phyloP scores from a whole-genome alignment of 371 early-diverging fungal genomes.

The Rhizopus delemar region DNA sequence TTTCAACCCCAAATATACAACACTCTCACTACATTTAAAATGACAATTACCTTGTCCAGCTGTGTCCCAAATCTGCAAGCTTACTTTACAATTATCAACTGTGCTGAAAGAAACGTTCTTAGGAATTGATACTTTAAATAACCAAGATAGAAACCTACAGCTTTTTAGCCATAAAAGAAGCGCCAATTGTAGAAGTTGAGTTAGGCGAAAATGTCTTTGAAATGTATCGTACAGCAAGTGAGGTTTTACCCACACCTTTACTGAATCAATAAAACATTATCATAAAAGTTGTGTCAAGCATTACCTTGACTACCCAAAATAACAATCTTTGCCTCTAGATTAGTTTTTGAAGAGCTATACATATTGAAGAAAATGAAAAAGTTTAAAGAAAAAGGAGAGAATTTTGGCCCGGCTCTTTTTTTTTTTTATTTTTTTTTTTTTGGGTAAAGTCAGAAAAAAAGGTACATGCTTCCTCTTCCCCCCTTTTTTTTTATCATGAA shows the following conservation, averaged over 20 bases:
- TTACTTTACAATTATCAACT: constrained; percentile 67
- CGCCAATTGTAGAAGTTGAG: constrained; percentile 81
- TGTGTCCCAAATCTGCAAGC: constrained; percentile 73
- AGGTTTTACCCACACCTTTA: constrained; percentile 80
- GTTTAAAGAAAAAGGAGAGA: background rate
- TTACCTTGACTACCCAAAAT: constrained; percentile 74
- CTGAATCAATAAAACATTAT: constrained; percentile 1
- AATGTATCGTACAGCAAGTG: constrained; percentile 77
- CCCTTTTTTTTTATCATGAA: too few species aligned
- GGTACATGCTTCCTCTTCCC: too few species aligned
- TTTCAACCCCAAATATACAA: background rate
- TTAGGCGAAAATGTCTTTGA: constrained; percentile 77
- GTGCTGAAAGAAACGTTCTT: constrained; percentile 37
- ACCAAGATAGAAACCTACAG: constrained; percentile 44
- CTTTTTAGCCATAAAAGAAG: constrained; percentile 77
- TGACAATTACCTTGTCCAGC: constrained; percentile 61
- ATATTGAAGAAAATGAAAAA: constrained; percentile 5
- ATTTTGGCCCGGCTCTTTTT: background rate
- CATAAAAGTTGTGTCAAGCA: background rate
- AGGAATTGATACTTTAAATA: constrained; percentile 1
- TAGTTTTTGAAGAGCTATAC: constrained; percentile 43
- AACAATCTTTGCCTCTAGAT: constrained; percentile 76
- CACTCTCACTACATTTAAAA: background rate
- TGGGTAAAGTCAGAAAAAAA: too few species aligned
- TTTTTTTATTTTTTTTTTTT: too few species aligned